Evolutionary conservation across 2,329 filamentous ascomycete genomes (phyloP), one percentile per base, ranked within the genome.

Genomic region (Phaeomoniella chlamydospora): DNA sequence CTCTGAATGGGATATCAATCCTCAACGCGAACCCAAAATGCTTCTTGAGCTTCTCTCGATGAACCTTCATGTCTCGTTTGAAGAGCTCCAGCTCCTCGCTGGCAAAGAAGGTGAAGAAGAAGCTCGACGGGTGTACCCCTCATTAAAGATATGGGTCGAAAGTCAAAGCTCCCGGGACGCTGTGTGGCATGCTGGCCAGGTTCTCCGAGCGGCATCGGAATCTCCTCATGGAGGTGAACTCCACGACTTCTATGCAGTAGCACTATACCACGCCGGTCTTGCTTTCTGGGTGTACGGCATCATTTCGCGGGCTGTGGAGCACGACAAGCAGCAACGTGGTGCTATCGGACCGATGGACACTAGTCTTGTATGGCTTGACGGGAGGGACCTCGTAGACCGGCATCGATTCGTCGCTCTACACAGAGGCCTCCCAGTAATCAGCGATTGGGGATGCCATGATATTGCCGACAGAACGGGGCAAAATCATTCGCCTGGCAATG

Each of bases 261-360:
- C 71, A 0, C 67, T 82, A 0, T 80, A 81, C 48, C 77, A 83
- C 49, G 77, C 75, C 3, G 67, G 70, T 10, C 59, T 85, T 3
- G 71, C 73, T 0, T 58, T 84, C 29, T 85, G 80, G 80, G 70
- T 70, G 0, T 81, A 78, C 44, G 75, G 77, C 1, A 69, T 82
- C 0, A 62, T 77, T 4, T 63, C 58, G 49, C 45, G 18, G 49
- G 42, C 35, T 50, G 49, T 15, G 57, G 58, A n/a, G 56, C 55
- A 37, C 42, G 37, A 34, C 56, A 44, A 31, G 29, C 58, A 61
- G 14, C 59, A 60, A 0, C 47, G 56, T 35, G 45, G 34, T 51
- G 50, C 31, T 9, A 38, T 39, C 12, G 43, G 29, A 6, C 53
- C 58, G 5, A 14, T 14, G 16, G 15, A 35, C 17, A 32, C 5